Percentiles rank a stretch among this genome's conserved stretches.
These are phyloP conservation scores for Groenewaldozyma auringiensis DNA, from an alignment of 1,139 yeast species.

Conservation along the genomic window DNA sequence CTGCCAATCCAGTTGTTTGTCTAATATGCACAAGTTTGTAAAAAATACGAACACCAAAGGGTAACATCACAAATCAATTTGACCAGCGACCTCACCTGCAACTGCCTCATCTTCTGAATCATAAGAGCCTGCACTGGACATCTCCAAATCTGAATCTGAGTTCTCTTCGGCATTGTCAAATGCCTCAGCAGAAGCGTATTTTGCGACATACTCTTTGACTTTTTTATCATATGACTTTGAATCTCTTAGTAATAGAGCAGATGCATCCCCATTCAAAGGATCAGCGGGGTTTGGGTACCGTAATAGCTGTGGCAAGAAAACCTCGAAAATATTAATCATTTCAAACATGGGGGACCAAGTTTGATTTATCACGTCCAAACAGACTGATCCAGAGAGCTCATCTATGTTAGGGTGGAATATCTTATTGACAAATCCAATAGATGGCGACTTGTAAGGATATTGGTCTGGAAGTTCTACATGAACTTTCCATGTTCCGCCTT, in stretches of 20 bases:
- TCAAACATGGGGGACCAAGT: conserved; percentile 99
- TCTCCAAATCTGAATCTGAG: conserved; percentile 31
- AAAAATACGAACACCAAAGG: too few relatives aligned
- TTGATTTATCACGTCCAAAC: conserved; percentile 93
- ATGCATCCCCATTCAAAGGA: conserved; percentile 90
- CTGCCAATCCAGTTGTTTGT: neutral
- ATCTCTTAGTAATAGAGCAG: conserved; percentile 68
- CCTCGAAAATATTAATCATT: conserved; percentile 80
- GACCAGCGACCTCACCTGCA: conserved; percentile 40
- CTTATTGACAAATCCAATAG: conserved; percentile 86
- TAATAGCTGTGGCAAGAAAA: conserved; percentile 84
- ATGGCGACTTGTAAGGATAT: conserved; percentile 92
- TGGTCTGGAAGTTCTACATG: conserved; percentile 94
- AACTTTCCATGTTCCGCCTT: conserved; percentile 84
- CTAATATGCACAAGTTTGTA: neutral
- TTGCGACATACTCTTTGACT: conserved; percentile 63
- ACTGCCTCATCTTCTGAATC: conserved; percentile 41
- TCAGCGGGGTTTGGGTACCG: conserved; percentile 93
- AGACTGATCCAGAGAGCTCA: conserved; percentile 84
- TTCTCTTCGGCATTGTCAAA: conserved; percentile 34
- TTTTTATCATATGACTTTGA: conserved; percentile 58
- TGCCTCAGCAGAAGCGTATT: conserved; percentile 54
- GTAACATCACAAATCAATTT: conserved; percentile 30
- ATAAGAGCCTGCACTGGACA: conserved; percentile 40
- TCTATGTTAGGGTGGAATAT: conserved; percentile 80